Base-by-base conservation (phyloP, 768 basidiomycete species). In the Cystofilobasidium capitatum region DNA sequence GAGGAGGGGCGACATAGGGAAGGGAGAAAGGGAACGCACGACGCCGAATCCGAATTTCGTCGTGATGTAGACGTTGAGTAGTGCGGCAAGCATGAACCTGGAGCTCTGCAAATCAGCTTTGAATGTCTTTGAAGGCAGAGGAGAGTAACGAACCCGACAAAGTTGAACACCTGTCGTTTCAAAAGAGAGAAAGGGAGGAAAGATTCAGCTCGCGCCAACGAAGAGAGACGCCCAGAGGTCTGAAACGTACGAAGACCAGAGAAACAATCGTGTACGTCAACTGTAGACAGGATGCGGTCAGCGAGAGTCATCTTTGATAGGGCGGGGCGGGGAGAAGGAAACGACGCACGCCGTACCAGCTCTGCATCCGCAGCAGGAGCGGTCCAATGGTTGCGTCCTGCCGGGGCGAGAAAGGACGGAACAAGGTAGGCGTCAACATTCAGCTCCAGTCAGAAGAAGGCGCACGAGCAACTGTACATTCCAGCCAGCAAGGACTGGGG, bases 41-140 rank as follows among this genome's bases (percentile, higher is more conserved):
- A 73, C 69, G 2, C 77, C 77, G 31, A 77, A 76, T 2, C 77
- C 77, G n/a, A 76, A 66, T 1, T 58, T 60, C 51, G 75, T 73
- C 12, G 79, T 79, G 17, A 83, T 71, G 60, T 73, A 79, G 22
- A 85, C 77, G 64, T 84, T 85, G 40, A 79, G 70, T 0, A 78
- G 62, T 0, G 82, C 82, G 1, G 80, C 83, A 13, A 73, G 51
- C 2, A 85, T 72, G 71, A 81, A 84, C 0, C 85, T 82, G 79
- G 29, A 29, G 4, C 20, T 20, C 35, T 12, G n/a, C n/a, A n/a
- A n/a, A n/a, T n/a, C n/a, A n/a, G n/a, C n/a, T n/a, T n/a, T n/a
- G n/a, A n/a, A n/a, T n/a, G n/a, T n/a, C n/a, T n/a, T n/a, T n/a
- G n/a, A n/a, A n/a, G n/a, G n/a, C n/a, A n/a, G n/a, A n/a, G n/a